Base-by-base conservation (phyloP, 2,329 filamentous ascomycete species). In the Fusarium citri region DNA sequence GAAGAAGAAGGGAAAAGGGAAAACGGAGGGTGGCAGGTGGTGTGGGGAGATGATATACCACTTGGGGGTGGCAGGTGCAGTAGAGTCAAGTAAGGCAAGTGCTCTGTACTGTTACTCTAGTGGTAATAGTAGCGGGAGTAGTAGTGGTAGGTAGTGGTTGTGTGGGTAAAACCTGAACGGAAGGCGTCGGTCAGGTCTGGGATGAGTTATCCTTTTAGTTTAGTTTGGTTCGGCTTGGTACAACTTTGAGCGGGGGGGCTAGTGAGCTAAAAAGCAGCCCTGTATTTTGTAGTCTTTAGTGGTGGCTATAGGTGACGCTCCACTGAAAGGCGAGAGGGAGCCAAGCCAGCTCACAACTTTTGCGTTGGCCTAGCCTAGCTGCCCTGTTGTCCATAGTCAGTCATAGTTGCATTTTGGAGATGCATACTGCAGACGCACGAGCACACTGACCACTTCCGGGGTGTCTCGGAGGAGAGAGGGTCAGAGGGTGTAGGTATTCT, bases 1-100 rank as follows among this genome's bases (percentile, higher is more conserved):
- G 62, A 64, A 69, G 65, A 72, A 66, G 66, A 79, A 81, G 78
- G 80, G 80, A 82, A 81, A 82, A 78, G 75, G 81, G 79, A 79
- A 79, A 81, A 79, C 76, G 77, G 63, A 77, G 72, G 71, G 73
- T 62, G 30, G 34, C 46, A 54, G 61, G 59, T 74, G 77, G 71
- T 73, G 73, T 82, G 83, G 83, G 81, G 83, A 83, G 84, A 74
- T 76, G 66, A 70, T 69, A 76, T 78, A 77, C 34, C 30, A 50
- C 16, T 50, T 25, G 30, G 22, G 46, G 28, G 55, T 63, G 50
- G 47, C 34, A 25, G 30, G 45, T 23, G 43, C 14, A 23, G 20
- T 34, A 30, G 41, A 56, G 20, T 50, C 34, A 46, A 23, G 42
- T 40, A 53, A 53, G 40, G 47, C 20, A 16, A 58, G 48, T 37